Evolutionary conservation across 2,329 filamentous ascomycete genomes (phyloP).

Genomic region (Clonostachys rosea): DNA sequence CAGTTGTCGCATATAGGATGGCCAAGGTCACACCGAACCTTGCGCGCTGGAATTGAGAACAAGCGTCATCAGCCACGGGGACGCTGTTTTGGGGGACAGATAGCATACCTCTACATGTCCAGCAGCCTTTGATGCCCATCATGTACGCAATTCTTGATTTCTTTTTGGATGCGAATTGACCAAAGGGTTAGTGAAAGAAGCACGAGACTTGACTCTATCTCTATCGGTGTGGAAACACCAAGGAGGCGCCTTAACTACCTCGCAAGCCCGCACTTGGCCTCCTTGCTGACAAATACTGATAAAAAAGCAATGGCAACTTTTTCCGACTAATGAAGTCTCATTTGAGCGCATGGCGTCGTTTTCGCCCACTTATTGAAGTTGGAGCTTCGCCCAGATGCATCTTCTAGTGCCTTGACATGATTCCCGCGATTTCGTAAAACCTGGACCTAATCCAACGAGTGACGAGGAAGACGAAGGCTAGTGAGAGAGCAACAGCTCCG

Average conservation of each 20-base stretch:
- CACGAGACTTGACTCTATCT: background rate
- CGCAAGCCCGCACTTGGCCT: background rate
- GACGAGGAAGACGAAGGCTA: too few relatives aligned
- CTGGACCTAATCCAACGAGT: too few relatives aligned
- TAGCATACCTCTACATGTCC: background rate
- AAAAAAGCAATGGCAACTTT: background rate
- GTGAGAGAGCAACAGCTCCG: too few relatives aligned
- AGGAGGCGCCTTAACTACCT: background rate
- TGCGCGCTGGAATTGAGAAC: slow-evolving; percentile 1
- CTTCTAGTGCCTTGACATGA: too few relatives aligned
- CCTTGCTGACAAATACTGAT: background rate
- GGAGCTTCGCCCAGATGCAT: too few relatives aligned
- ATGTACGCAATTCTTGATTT: background rate
- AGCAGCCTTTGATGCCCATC: background rate
- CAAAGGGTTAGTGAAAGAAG: background rate
- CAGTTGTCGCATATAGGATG: slow-evolving; percentile 4
- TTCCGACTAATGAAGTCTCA: background rate
- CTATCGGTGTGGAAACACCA: background rate
- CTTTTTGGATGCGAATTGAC: background rate
- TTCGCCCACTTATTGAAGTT: background rate
- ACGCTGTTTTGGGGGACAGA: background rate
- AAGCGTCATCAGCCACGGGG: background rate
- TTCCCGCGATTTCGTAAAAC: too few relatives aligned
- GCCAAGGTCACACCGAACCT: slow-evolving; percentile 3
- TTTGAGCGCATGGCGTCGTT: background rate